Evolutionary conservation across 2,329 filamentous ascomycete species (phyloP).

Genomic region (Diplodia intermedia): DNA sequence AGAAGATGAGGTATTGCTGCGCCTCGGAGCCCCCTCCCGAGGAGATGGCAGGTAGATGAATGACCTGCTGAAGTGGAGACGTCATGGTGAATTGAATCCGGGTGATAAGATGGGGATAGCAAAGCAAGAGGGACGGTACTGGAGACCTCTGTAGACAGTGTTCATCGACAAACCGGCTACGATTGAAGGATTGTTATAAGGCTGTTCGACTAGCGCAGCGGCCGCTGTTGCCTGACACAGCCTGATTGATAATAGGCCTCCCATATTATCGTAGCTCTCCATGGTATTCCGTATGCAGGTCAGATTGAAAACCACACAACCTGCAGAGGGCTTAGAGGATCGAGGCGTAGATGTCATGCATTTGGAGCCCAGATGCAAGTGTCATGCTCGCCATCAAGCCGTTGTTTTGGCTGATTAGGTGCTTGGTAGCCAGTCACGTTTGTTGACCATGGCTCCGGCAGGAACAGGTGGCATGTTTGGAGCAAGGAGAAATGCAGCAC

Average conservation of each 20-base stretch:
- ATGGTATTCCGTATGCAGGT: background rate
- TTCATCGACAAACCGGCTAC: background rate
- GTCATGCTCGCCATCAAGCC: background rate
- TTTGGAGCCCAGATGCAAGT: background rate
- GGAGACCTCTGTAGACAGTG: background rate
- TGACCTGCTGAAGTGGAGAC: background rate
- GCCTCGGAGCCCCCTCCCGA: background rate
- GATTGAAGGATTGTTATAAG: background rate
- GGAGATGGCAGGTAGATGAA: background rate
- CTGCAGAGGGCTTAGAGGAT: background rate
- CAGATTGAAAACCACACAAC: background rate
- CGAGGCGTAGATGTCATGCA: background rate
- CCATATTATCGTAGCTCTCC: no score
- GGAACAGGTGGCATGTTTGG: background rate
- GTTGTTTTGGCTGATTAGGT: background rate
- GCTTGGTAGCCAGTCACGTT: background rate
- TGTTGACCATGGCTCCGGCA: background rate
- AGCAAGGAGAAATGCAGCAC: background rate
- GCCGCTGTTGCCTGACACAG: background rate
- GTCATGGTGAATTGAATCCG: background rate
- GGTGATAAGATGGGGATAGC: background rate
- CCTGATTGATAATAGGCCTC: background rate
- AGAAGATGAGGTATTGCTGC: conserved; percentile 65
- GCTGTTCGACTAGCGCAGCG: background rate
- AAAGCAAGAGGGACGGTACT: background rate